Evolutionary conservation across 139 green algal genomes (phyloP).

Genomic region (Chlamydomonas sp.): DNA sequence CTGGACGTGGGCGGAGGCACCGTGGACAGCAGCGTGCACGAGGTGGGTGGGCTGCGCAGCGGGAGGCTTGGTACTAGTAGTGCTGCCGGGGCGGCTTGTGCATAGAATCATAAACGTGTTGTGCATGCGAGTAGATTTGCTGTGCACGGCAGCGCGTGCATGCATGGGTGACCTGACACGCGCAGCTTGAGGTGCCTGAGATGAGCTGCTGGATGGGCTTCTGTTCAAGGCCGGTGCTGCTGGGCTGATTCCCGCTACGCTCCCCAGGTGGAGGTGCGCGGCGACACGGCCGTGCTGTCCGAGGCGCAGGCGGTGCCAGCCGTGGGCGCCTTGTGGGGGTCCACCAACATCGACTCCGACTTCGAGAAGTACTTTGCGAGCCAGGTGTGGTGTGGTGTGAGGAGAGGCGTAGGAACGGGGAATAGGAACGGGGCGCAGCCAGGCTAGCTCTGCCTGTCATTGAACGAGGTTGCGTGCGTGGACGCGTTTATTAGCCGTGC

Average conservation of each 20-base stretch:
- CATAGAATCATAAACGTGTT: no score
- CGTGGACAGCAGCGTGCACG: slow-evolving; percentile 33
- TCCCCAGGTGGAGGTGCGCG: slow-evolving; percentile 18
- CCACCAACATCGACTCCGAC: slow-evolving; percentile 2
- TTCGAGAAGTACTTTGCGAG: slow-evolving; percentile 8
- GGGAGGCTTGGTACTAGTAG: no score
- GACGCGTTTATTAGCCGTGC: not conserved
- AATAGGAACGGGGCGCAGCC: no score
- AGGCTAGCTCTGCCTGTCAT: no score
- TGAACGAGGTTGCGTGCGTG: not conserved
- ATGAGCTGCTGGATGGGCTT: not conserved
- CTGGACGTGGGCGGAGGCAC: slow-evolving; percentile 45
- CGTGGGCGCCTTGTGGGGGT: slow-evolving; percentile 16
- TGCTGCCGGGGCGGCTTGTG: no score
- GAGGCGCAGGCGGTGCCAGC: slow-evolving; percentile 32
- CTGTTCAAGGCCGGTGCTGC: no score
- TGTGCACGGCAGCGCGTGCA: no score
- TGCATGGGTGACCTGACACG: no score
- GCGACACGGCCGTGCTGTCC: slow-evolving; percentile 6
- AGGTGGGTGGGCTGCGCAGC: slow-evolving; percentile 3
- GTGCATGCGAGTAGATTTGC: no score
- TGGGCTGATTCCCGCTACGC: not conserved
- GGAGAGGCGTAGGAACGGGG: no score
- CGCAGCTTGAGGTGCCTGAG: no score
- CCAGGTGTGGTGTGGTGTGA: not conserved